These are phyloP conservation scores for Boletus sp. DNA, from an alignment of 768 basidiomycete species.

Conservation along the genomic window DNA sequence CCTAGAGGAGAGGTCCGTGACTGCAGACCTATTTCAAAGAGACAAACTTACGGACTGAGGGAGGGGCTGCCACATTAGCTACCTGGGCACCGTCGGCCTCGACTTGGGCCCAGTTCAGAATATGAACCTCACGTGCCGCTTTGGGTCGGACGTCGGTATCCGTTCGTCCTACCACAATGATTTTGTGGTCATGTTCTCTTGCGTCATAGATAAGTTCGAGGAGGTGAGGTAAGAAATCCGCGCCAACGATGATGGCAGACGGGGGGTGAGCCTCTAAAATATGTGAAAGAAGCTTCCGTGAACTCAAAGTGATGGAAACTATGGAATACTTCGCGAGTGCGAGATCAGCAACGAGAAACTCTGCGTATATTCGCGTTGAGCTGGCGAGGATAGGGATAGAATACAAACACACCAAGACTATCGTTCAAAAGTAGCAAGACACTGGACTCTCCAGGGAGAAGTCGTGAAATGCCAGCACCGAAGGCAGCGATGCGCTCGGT, in stretches of 20 bases:
- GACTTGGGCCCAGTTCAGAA: constrained; percentile 66
- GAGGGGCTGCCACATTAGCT: constrained; percentile 40
- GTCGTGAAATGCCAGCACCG: constrained; percentile 65
- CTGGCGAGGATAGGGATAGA: background rate
- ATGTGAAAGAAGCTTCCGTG: constrained; percentile 56
- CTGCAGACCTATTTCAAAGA: background rate
- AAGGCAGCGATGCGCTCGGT: constrained; percentile 69
- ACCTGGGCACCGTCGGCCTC: constrained; percentile 61
- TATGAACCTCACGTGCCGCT: constrained; percentile 48
- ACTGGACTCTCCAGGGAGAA: constrained; percentile 56
- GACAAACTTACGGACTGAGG: constrained; percentile 49
- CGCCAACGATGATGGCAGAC: constrained; percentile 70
- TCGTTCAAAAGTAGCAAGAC: constrained; percentile 80
- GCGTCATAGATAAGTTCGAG: constrained; percentile 70
- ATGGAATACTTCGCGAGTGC: constrained; percentile 71
- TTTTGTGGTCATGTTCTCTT: constrained; percentile 48
- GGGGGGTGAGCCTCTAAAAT: constrained; percentile 65
- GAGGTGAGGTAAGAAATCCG: constrained; percentile 61
- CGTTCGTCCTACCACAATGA: constrained; percentile 72
- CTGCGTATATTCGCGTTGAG: constrained; percentile 34
- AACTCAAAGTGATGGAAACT: constrained; percentile 61
- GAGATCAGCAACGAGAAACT: constrained; percentile 76
- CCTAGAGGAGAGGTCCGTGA: constrained; percentile 6
- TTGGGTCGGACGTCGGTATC: constrained; percentile 43
- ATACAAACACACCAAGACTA: constrained; percentile 52